Evolutionary conservation across 345 rosid species (phyloP).

Genomic region (Eucalyptus pauciflora): DNA sequence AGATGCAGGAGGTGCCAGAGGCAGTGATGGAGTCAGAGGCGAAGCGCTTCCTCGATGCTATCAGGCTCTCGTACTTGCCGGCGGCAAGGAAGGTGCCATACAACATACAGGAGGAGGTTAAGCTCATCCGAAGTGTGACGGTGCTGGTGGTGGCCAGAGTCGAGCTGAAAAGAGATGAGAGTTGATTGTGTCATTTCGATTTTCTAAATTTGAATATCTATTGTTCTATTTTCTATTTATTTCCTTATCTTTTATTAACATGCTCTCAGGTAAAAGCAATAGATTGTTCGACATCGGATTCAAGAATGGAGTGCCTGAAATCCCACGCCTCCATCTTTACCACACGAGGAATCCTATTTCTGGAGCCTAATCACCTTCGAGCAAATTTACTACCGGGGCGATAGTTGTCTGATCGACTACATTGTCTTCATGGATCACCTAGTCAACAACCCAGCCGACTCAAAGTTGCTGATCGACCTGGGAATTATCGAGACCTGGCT

Average conservation of each 20-base stretch:
- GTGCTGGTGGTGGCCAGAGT: background rate
- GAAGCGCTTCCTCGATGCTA: background rate
- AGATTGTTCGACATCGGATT: background rate
- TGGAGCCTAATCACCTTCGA: constrained; percentile 4
- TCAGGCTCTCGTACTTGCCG: background rate
- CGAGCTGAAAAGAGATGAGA: background rate
- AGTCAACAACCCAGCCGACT: background rate
- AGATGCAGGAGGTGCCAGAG: background rate
- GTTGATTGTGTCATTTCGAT: background rate
- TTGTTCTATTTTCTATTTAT: too few relatives aligned
- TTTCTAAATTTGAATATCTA: background rate
- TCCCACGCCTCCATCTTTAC: background rate
- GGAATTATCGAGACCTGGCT: too few relatives aligned
- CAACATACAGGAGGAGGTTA: background rate
- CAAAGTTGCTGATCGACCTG: background rate
- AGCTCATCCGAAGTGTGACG: background rate
- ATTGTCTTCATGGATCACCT: background rate
- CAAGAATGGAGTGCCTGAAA: background rate
- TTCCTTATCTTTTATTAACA: background rate
- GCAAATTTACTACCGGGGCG: background rate
- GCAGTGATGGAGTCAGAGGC: background rate
- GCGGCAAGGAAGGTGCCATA: background rate
- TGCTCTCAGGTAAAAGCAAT: background rate
- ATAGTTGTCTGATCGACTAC: background rate
- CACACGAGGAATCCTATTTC: background rate